Percentiles rank a stretch among this genome's conserved stretches.
These are phyloP conservation scores for Sugiyamaella boreocaroliniensis DNA, from an alignment of 805 yeast species.

Conservation along the genomic window DNA sequence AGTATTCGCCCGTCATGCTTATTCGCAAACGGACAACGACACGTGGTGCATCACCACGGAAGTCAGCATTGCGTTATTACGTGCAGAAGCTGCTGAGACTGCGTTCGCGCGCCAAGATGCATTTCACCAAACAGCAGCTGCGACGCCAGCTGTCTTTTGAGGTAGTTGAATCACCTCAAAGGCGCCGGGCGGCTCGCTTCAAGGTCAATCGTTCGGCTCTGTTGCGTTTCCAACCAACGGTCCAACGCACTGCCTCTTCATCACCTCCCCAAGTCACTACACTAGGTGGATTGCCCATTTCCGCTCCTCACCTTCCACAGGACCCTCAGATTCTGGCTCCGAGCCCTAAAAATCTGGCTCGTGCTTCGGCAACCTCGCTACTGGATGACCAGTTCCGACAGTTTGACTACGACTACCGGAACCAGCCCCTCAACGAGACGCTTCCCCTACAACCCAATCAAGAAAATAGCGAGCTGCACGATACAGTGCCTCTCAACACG, in stretches of 20 bases:
- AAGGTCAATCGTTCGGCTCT: slow-evolving; percentile 12
- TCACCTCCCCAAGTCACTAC: not conserved
- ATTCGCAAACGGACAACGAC: slow-evolving; percentile 10
- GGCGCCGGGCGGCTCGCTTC: slow-evolving; percentile 4
- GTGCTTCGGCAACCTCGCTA: not conserved
- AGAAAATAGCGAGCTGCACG: not conserved
- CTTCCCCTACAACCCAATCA: not conserved
- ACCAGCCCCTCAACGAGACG: not conserved
- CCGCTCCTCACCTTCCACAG: not conserved
- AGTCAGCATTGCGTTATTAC: slow-evolving; percentile 13
- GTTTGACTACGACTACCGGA: slow-evolving; percentile 7
- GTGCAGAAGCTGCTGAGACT: slow-evolving; percentile 10
- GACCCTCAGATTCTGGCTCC: slow-evolving; percentile 3
- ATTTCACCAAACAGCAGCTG: slow-evolving; percentile 10
- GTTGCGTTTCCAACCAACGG: slow-evolving; percentile 10
- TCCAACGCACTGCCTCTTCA: not conserved
- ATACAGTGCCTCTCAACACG: not conserved
- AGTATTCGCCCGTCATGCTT: slow-evolving; percentile 14
- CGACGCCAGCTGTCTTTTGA: slow-evolving; percentile 15
- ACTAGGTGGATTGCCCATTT: not conserved
- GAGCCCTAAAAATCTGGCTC: slow-evolving; percentile 1
- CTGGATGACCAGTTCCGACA: slow-evolving; percentile 2
- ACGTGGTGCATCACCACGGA: slow-evolving; percentile 1
- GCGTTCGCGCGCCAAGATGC: slow-evolving; percentile 5
- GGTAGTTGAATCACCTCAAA: slow-evolving; percentile 11